phyloP scores from a whole-genome alignment of 176 grass and related monocot genomes.

The Alopecurus myosuroides region DNA sequence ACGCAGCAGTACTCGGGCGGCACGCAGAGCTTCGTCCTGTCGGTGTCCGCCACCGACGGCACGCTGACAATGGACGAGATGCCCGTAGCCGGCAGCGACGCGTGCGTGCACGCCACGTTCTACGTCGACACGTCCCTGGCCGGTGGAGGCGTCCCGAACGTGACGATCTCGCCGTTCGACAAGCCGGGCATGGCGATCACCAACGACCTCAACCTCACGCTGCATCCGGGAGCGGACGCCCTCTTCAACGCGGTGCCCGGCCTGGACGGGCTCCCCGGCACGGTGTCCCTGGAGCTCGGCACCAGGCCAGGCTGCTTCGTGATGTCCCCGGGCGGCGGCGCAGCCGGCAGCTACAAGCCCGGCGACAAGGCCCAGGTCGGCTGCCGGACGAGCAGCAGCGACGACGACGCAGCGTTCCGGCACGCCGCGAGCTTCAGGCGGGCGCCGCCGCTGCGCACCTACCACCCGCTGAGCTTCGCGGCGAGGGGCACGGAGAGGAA shows the following conservation, averaged over 20 bases:
- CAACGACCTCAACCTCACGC: slow-evolving; percentile 20
- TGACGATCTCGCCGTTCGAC: slow-evolving; percentile 71
- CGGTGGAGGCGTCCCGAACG: not conserved
- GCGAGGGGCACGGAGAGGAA: slow-evolving; percentile 58
- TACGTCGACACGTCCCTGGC: not conserved
- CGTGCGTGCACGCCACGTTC: slow-evolving; percentile 59
- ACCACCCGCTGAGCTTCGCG: slow-evolving; percentile 57
- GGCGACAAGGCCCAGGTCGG: slow-evolving; percentile 22
- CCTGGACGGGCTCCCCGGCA: slow-evolving; percentile 44
- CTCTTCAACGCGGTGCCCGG: slow-evolving; percentile 49
- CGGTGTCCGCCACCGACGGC: slow-evolving; percentile 50
- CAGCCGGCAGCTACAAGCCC: not conserved
- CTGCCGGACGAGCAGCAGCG: not conserved
- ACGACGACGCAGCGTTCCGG: slow-evolving; percentile 26
- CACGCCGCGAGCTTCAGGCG: slow-evolving; percentile 53
- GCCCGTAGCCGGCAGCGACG: slow-evolving; percentile 41
- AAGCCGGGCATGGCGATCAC: slow-evolving; percentile 58
- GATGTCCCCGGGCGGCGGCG: not conserved
- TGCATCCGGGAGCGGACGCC: not conserved
- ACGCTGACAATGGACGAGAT: slow-evolving; percentile 45
- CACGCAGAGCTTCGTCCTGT: slow-evolving; percentile 31
- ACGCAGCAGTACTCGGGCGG: slow-evolving; percentile 36
- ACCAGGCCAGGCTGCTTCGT: slow-evolving; percentile 58
- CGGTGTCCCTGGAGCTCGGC: slow-evolving; percentile 56
- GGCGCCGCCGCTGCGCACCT: slow-evolving; percentile 35